phyloP scores from a whole-genome alignment of 1,284 basidiomycete genomes.

The Anthracocystis walkeri region DNA sequence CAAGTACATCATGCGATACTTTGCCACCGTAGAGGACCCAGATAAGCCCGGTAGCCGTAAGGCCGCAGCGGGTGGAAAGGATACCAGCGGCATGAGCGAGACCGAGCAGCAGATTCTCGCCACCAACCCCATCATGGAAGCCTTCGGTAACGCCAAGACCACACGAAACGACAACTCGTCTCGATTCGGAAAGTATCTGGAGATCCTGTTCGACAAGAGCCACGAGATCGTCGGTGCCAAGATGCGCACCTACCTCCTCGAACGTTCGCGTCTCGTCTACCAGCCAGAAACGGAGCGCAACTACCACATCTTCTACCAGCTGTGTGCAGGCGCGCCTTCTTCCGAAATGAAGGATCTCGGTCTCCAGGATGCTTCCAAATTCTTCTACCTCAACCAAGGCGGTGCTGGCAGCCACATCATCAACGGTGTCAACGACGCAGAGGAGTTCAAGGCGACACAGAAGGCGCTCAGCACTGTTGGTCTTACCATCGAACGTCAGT shows the following conservation, averaged over 20 bases:
- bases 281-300: constrained; percentile 93
- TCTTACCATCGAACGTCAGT: constrained; percentile 95
- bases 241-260: constrained; percentile 95
- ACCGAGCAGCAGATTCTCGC: constrained; percentile 97
- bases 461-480: constrained; percentile 95
- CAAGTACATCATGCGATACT: constrained; percentile 99
- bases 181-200: constrained; percentile 98
- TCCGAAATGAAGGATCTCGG: constrained; percentile 96
- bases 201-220: constrained; percentile 94
- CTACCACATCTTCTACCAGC: constrained; percentile 99
- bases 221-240: constrained; percentile 98
- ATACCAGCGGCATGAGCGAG: constrained; percentile 81
- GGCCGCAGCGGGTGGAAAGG: constrained; percentile 72
- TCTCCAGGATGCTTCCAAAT: constrained; percentile 85
- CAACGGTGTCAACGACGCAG: constrained; percentile 90
- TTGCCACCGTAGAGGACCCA: constrained; percentile 94
- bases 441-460: constrained; percentile 93
- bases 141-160: constrained; percentile 99
- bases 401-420: constrained; percentile 86
- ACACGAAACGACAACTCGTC: constrained; percentile 99
- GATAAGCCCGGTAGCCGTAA: constrained; percentile 70
- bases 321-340: constrained; percentile 94
- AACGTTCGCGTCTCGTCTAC: constrained; percentile 96
- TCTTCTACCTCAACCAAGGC: constrained; percentile 93
- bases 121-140: constrained; percentile 98